A percentile compares a stretch with the other conserved stretches of the same genome.
phyloP scores from a whole-genome alignment of 192 early-diverging fungal genomes.

The Bifiguratus adelaidae region DNA sequence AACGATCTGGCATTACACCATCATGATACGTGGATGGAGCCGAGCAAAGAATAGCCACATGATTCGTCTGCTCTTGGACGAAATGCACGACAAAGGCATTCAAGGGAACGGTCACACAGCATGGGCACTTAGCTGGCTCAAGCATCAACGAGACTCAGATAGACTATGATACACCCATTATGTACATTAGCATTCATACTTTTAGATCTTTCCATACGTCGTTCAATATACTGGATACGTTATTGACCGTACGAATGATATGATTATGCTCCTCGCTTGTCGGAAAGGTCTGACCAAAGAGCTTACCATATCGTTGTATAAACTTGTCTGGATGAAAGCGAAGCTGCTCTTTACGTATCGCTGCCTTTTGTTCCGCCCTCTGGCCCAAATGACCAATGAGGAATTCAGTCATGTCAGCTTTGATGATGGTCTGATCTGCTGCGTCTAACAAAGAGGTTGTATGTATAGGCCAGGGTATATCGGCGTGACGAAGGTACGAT shows the following conservation, averaged over 20 bases:
- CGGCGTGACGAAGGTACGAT: no score
- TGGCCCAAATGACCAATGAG: background rate
- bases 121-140: slow-evolving; percentile 12
- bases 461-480: slow-evolving; percentile 19
- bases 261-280: slow-evolving; percentile 7
- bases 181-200: no score
- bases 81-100: slow-evolving; percentile 16
- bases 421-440: background rate
- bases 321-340: slow-evolving; percentile 24
- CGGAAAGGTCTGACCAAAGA: slow-evolving; percentile 2
- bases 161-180: no score
- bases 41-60: slow-evolving; percentile 13
- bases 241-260: slow-evolving; percentile 9
- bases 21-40: slow-evolving; percentile 23
- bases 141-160: no score
- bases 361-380: slow-evolving; percentile 3
- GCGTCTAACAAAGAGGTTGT: no score
- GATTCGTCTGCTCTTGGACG: slow-evolving; percentile 14
- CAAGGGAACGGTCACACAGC: slow-evolving; percentile 11
- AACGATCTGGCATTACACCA: slow-evolving; percentile 19
- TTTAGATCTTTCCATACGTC: slow-evolving; percentile 18
- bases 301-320: slow-evolving; percentile 1
- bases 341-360: slow-evolving; percentile 14
- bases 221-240: slow-evolving; percentile 16
- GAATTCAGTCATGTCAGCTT: slow-evolving; percentile 5